Conservation (phyloP, 768 basidiomycete species). For the Cubamyces lactineus region DNA sequence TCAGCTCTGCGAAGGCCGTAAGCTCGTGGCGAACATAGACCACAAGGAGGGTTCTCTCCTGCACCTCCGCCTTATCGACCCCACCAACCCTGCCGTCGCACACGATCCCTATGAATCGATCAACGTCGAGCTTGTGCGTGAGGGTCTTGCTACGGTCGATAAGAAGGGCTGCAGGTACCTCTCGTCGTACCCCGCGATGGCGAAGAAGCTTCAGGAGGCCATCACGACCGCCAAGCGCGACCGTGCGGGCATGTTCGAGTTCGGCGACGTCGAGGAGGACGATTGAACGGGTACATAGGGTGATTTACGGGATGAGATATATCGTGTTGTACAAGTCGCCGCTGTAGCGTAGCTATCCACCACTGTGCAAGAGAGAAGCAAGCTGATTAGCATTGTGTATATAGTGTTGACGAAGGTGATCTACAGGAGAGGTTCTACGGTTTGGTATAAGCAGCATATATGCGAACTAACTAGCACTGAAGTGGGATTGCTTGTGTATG, state of each 20-base stretch:
- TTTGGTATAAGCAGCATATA: not conserved
- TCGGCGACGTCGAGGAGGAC: slow-evolving; percentile 89
- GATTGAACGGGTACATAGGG: slow-evolving; percentile 40
- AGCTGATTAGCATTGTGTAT: not conserved
- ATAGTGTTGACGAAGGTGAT: not conserved
- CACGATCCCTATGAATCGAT: slow-evolving; percentile 76
- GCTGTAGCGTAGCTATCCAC: slow-evolving; percentile 9
- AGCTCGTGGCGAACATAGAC: slow-evolving; percentile 95
- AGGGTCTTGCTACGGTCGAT: slow-evolving; percentile 85
- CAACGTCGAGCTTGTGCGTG: slow-evolving; percentile 87
- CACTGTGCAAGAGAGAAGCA: not conserved
- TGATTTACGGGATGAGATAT: slow-evolving; percentile 1
- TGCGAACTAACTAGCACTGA: too few relatives aligned
- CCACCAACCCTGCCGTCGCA: slow-evolving; percentile 67
- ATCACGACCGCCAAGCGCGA: slow-evolving; percentile 69
- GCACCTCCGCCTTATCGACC: slow-evolving; percentile 93
- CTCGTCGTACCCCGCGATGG: slow-evolving; percentile 65
- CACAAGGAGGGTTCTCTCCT: slow-evolving; percentile 75
- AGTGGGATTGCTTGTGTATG: too few relatives aligned
- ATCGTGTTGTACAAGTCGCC: slow-evolving; percentile 1
- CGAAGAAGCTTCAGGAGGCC: slow-evolving; percentile 65
- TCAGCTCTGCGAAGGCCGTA: slow-evolving; percentile 85
- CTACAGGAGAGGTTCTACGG: not conserved
- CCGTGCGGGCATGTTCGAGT: slow-evolving; percentile 85
- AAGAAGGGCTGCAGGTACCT: slow-evolving; percentile 77